These are phyloP conservation scores for Aspergillus tanneri DNA, from an alignment of 2,329 filamentous ascomycete genomes.

Conservation along the genomic window DNA sequence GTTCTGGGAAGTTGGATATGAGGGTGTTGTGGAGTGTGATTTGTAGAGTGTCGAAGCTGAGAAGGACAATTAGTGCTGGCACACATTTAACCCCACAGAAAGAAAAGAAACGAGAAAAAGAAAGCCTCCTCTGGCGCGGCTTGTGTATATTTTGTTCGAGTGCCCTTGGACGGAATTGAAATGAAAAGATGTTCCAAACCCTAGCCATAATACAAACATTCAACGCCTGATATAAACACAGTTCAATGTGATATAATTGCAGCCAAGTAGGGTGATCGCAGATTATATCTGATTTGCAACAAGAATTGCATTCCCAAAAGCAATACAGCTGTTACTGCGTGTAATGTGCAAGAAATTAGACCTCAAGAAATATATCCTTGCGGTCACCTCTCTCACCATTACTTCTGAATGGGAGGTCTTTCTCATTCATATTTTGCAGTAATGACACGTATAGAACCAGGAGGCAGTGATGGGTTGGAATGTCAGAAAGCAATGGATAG, in stretches of 20 bases:
- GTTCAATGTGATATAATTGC: neutral
- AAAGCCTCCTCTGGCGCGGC: neutral
- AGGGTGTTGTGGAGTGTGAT: constrained; percentile 31
- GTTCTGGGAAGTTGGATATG: constrained; percentile 34
- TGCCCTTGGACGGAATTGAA: neutral
- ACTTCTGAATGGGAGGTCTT: too few species aligned
- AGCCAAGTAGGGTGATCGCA: neutral
- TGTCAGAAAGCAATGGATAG: too few species aligned
- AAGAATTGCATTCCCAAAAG: too few species aligned
- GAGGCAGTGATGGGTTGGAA: too few species aligned
- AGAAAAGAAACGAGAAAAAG: neutral
- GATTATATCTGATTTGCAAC: neutral
- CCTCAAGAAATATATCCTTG: too few species aligned
- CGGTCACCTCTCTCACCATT: too few species aligned
- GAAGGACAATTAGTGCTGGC: constrained; percentile 11
- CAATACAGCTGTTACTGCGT: too few species aligned
- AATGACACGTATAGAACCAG: too few species aligned
- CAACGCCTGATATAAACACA: too few species aligned
- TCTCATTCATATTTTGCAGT: too few species aligned
- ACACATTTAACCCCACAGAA: neutral
- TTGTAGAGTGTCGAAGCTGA: constrained; percentile 36
- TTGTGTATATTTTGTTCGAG: neutral
- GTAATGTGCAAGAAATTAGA: too few species aligned
- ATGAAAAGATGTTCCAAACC: neutral
- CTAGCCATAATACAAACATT: neutral